Evolutionary conservation across 1,284 basidiomycete species (phyloP).

Genomic region (Tylopilus sp.): DNA sequence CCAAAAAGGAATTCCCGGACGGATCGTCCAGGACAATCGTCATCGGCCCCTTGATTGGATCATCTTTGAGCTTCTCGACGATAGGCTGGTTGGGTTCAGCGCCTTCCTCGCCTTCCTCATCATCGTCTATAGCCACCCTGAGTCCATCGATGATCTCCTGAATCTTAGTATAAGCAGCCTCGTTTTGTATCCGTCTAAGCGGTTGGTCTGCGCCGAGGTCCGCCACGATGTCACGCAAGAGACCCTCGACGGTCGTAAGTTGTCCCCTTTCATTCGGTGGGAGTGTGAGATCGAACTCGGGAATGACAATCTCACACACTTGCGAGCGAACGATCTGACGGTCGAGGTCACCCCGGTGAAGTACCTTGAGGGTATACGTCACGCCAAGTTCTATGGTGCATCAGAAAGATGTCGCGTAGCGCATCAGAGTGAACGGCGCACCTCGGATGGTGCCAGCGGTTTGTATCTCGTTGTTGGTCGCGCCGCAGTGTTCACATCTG

Average conservation of each 20-base stretch:
- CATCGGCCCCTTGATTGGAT: constrained; percentile 62
- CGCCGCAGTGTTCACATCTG: constrained; percentile 90
- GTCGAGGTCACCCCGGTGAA: constrained; percentile 78
- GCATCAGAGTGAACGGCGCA: constrained; percentile 38
- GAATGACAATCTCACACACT: constrained; percentile 79
- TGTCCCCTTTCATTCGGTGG: constrained; percentile 82
- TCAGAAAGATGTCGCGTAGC: background rate
- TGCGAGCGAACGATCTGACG: constrained; percentile 93
- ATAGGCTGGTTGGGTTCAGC: constrained; percentile 26
- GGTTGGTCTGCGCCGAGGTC: constrained; percentile 89
- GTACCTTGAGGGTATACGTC: constrained; percentile 81
- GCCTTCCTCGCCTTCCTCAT: constrained; percentile 47
- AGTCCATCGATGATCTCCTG: constrained; percentile 72
- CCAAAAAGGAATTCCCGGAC: constrained; percentile 92
- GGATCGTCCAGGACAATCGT: constrained; percentile 92
- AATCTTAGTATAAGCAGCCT: constrained; percentile 76
- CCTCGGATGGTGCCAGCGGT: constrained; percentile 87
- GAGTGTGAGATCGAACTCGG: constrained; percentile 90
- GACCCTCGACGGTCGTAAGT: constrained; percentile 93
- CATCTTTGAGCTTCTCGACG: constrained; percentile 41
- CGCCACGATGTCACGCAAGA: constrained; percentile 80
- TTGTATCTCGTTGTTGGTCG: constrained; percentile 93
- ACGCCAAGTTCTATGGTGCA: constrained; percentile 51
- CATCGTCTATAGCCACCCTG: constrained; percentile 64
- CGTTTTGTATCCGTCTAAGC: constrained; percentile 81